phyloP scores from a whole-genome alignment of 805 yeast species.

The Metahyphopichia silvanorum region DNA sequence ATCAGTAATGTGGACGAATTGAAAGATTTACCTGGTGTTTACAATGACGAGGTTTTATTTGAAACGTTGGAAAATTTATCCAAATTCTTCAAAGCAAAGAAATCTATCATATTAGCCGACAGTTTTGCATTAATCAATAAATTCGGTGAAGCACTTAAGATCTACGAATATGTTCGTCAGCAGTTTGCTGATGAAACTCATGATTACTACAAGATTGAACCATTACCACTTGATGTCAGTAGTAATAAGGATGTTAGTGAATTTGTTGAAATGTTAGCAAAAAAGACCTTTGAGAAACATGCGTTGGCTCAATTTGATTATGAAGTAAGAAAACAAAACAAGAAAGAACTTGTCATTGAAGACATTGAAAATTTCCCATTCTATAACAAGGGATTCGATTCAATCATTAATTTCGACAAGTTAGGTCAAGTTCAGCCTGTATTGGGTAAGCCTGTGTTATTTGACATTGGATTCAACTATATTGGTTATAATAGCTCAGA shows the following conservation, averaged over 20 bases:
- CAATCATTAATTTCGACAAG: slow-evolving; percentile 19
- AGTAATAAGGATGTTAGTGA: slow-evolving; percentile 25
- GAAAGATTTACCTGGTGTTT: slow-evolving; percentile 87
- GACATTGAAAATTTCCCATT: slow-evolving; percentile 39
- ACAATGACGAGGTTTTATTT: slow-evolving; percentile 71
- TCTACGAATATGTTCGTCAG: slow-evolving; percentile 25
- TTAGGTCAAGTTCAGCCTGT: slow-evolving; percentile 49
- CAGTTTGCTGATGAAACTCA: slow-evolving; percentile 10
- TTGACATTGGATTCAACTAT: slow-evolving; percentile 86
- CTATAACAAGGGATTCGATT: slow-evolving; percentile 16
- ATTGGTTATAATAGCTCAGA: slow-evolving; percentile 54
- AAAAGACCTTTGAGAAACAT: slow-evolving; percentile 25
- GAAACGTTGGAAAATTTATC: slow-evolving; percentile 51
- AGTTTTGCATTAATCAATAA: slow-evolving; percentile 39
- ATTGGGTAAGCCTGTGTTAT: slow-evolving; percentile 82
- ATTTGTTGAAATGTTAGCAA: slow-evolving; percentile 16
- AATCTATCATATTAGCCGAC: slow-evolving; percentile 43
- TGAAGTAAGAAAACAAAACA: slow-evolving; percentile 13
- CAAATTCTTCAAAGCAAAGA: slow-evolving; percentile 44
- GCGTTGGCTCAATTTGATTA: slow-evolving; percentile 47
- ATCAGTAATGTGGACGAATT: slow-evolving; percentile 54
- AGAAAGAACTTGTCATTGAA: slow-evolving; percentile 37
- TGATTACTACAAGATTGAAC: slow-evolving; percentile 28
- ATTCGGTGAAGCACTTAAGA: slow-evolving; percentile 46
- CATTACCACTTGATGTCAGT: slow-evolving; percentile 42